Conservation (phyloP, 129 eudicot species). For the Solidago caesia region DNA sequence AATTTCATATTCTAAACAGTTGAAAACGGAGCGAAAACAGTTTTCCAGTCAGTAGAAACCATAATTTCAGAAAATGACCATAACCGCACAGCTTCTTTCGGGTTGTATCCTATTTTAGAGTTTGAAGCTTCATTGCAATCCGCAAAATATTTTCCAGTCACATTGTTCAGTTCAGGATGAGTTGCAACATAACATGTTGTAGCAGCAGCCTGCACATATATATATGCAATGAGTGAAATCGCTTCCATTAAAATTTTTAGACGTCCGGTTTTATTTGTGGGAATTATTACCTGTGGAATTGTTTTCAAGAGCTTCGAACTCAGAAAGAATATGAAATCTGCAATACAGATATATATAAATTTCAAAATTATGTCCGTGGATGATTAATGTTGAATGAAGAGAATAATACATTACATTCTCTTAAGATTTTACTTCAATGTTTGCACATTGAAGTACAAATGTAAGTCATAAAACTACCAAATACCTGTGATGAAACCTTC, state of each 20-base stretch:
- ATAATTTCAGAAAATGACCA: slow-evolving; percentile 78
- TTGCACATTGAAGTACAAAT: too few relatives aligned
- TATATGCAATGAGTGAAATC: too few relatives aligned
- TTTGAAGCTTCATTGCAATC: slow-evolving; percentile 79
- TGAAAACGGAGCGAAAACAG: slow-evolving; percentile 36
- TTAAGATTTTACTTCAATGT: too few relatives aligned
- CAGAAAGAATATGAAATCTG: slow-evolving; percentile 83
- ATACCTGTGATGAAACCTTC: slow-evolving; percentile 89
- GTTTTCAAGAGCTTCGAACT: slow-evolving; percentile 81
- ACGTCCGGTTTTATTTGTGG: not conserved
- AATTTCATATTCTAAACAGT: slow-evolving; percentile 6
- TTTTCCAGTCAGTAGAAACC: slow-evolving; percentile 42
- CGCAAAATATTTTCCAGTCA: slow-evolving; percentile 76
- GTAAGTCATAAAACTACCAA: too few relatives aligned
- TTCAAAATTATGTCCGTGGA: too few relatives aligned
- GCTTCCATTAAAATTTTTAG: too few relatives aligned
- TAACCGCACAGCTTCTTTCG: slow-evolving; percentile 58
- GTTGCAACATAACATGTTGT: slow-evolving; percentile 93
- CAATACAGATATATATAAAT: slow-evolving; percentile 13
- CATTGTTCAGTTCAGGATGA: slow-evolving; percentile 44
- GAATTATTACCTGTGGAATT: slow-evolving; percentile 73
- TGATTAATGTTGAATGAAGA: too few relatives aligned
- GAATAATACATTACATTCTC: too few relatives aligned
- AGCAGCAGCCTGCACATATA: slow-evolving; percentile 74
- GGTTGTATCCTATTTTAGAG: slow-evolving; percentile 62